phyloP scores from a whole-genome alignment of 805 yeast genomes.

The Phaffomyces thermotolerans region DNA sequence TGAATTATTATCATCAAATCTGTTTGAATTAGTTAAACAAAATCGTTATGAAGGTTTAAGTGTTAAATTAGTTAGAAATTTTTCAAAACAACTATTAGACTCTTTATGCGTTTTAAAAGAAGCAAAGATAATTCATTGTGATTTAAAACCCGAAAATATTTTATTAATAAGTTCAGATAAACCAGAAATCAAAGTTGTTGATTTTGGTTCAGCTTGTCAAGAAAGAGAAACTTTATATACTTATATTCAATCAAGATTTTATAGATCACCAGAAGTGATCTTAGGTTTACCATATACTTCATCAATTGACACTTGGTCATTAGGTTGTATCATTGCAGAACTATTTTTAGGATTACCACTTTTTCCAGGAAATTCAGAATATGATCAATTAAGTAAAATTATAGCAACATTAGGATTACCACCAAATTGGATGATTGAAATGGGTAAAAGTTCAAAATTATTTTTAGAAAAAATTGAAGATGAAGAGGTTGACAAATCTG shows the following conservation, averaged over 20 bases:
- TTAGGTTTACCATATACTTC: constrained; percentile 88
- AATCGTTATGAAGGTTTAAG: constrained; percentile 89
- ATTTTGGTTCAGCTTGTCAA: constrained; percentile 93
- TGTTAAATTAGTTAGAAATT: constrained; percentile 67
- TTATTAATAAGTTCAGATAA: constrained; percentile 65
- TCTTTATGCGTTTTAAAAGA: constrained; percentile 75
- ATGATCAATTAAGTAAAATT: constrained; percentile 79
- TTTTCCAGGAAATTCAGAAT: constrained; percentile 93
- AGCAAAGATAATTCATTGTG: constrained; percentile 88
- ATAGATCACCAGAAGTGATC: constrained; percentile 91
- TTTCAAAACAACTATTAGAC: constrained; percentile 76
- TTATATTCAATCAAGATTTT: constrained; percentile 87
- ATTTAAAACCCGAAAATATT: constrained; percentile 93
- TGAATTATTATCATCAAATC: constrained; percentile 79
- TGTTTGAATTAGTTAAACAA: constrained; percentile 86
- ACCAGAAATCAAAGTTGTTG: constrained; percentile 77
- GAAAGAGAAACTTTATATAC: constrained; percentile 85
- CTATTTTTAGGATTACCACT: constrained; percentile 85
- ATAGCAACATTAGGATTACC: constrained; percentile 79
- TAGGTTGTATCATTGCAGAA: constrained; percentile 90
- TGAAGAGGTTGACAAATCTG: no score
- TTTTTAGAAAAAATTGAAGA: constrained; percentile 34
- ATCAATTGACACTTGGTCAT: constrained; percentile 95
- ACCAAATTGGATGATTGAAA: constrained; percentile 94
- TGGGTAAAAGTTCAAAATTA: constrained; percentile 76